Conservation (phyloP, 2,329 filamentous ascomycete genomes). For the Niveomyces coronatus region DNA sequence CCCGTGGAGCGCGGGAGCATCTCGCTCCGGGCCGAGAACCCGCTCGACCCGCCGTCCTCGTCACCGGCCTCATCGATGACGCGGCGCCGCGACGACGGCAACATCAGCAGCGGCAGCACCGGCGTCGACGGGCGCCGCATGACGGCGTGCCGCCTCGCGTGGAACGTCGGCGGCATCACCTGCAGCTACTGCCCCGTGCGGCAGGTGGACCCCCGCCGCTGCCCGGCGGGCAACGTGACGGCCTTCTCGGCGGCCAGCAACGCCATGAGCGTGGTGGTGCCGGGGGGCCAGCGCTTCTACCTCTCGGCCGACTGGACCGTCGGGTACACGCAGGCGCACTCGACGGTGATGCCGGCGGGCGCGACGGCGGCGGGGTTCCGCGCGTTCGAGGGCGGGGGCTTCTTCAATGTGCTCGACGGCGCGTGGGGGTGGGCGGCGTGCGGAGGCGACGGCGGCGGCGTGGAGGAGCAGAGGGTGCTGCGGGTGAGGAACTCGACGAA, state of each 20-base stretch:
- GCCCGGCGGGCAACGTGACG: conserved; percentile 19
- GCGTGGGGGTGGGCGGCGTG: conserved; percentile 9
- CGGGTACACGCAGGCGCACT: conserved; percentile 25
- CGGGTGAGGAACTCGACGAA: conserved; percentile 9
- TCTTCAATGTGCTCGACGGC: conserved; percentile 17
- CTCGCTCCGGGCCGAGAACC: conserved; percentile 22
- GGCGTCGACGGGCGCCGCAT: conserved; percentile 19
- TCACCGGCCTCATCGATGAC: not conserved
- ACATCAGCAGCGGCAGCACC: not conserved
- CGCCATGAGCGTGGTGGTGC: conserved; percentile 21
- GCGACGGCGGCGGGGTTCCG: conserved; percentile 18
- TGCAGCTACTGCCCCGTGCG: conserved; percentile 10
- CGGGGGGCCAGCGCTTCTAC: conserved; percentile 23
- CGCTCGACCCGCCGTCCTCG: conserved; percentile 8
- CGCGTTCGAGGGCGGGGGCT: conserved; percentile 21
- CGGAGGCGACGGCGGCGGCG: no score
- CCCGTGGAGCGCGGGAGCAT: not conserved
- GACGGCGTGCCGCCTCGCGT: conserved; percentile 17
- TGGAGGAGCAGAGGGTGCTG: conserved; percentile 1
- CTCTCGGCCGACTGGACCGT: conserved; percentile 19
- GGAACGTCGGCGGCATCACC: conserved; percentile 18
- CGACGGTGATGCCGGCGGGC: conserved; percentile 19
- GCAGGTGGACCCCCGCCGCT: conserved; percentile 12
- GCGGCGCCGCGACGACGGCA: not conserved
- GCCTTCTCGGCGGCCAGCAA: conserved; percentile 14